A percentile compares a stretch with the other conserved stretches of the same genome.
These are phyloP conservation scores for Luffa aegyptiaca DNA, from an alignment of 306 rosid species.

Conservation along the genomic window DNA sequence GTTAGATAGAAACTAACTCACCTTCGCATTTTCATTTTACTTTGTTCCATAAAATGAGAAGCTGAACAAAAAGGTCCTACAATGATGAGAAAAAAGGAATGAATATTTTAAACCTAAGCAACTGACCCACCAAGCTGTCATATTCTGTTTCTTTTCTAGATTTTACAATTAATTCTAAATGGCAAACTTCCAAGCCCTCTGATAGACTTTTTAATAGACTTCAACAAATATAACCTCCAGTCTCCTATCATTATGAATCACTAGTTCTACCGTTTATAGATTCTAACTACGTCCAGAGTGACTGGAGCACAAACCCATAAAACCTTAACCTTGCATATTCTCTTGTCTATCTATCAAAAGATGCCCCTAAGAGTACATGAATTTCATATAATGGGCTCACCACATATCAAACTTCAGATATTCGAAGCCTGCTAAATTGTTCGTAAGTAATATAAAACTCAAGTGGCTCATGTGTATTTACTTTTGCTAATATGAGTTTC, in stretches of 20 bases:
- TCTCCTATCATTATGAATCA: background rate
- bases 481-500: no score
- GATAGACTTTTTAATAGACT: background rate
- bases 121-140: background rate
- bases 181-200: background rate
- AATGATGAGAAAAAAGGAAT: background rate
- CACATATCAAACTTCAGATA: no score
- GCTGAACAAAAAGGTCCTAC: background rate
- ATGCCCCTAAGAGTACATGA: no score
- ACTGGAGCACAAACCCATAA: background rate
- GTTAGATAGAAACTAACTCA: background rate
- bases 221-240: background rate
- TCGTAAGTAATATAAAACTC: background rate
- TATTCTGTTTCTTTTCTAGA: background rate
- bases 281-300: no score
- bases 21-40: background rate
- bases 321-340: background rate
- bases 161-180: background rate
- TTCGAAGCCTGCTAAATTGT: no score
- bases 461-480: background rate
- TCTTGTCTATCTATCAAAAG: background rate
- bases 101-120: background rate
- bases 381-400: no score
- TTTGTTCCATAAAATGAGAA: background rate
- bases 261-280: no score